phyloP scores from a whole-genome alignment of 371 early-diverging fungal genomes.

The Zopfochytrium polystomum region DNA sequence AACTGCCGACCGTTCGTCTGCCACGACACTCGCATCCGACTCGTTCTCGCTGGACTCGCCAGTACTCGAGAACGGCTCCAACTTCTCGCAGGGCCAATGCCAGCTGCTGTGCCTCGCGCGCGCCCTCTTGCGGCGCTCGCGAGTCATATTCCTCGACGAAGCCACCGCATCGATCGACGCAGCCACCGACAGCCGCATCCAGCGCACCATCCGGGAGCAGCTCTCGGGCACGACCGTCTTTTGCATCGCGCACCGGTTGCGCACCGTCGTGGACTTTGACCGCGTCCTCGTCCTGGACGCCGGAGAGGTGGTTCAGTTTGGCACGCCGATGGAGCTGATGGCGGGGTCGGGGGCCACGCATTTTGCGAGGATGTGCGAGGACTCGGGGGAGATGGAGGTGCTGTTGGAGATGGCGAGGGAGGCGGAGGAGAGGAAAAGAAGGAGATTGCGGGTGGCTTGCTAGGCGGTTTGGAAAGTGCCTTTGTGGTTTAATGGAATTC shows the following conservation, averaged over 20 bases:
- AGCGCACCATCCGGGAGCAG: conserved; percentile 73
- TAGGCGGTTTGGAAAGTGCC: no score
- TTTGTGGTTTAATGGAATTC: no score
- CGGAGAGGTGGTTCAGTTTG: conserved; percentile 44
- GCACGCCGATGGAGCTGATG: conserved; percentile 36
- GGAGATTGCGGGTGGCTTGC: no score
- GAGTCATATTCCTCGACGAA: conserved; percentile 53
- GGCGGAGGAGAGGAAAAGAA: no score
- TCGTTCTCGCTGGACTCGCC: conserved; percentile 26
- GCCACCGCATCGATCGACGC: conserved; percentile 50
- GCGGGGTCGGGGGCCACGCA: conserved; percentile 2
- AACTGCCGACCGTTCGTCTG: background rate
- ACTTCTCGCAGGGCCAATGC: conserved; percentile 43
- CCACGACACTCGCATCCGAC: background rate
- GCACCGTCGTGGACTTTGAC: conserved; percentile 49
- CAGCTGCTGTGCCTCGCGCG: conserved; percentile 54
- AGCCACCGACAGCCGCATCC: conserved; percentile 73
- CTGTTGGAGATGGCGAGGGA: conserved; percentile 24
- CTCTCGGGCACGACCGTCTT: conserved; percentile 46
- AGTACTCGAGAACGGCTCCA: conserved; percentile 40
- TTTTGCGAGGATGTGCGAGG: conserved; percentile 33
- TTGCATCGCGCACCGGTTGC: conserved; percentile 50
- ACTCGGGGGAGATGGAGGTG: conserved; percentile 34
- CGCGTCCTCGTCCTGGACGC: conserved; percentile 46
- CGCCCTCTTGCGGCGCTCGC: conserved; percentile 44